Percentiles rank a stretch among this genome's conserved stretches.
Conservation (phyloP, 805 yeast species). For the Middelhovenomyces tepae region DNA sequence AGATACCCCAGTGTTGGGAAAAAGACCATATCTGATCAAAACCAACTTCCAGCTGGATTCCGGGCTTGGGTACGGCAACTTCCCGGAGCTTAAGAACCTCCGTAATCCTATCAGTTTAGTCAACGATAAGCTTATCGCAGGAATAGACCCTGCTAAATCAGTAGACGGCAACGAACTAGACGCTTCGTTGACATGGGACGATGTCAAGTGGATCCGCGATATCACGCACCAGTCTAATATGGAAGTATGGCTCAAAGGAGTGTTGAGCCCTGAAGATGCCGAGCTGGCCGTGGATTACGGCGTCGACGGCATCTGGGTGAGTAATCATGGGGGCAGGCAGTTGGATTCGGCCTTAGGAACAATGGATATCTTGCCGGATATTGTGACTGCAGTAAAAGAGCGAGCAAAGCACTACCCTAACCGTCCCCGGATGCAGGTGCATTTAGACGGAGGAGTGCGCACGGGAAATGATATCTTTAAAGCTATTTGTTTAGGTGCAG, state of each 20-base stretch:
- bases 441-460: constrained; percentile 61
- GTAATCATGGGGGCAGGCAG: constrained; percentile 74
- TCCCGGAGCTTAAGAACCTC: constrained; percentile 3
- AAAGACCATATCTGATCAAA: constrained; percentile 39
- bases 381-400: constrained; percentile 29
- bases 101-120: constrained; percentile 2
- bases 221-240: constrained; percentile 32
- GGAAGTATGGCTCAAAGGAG: constrained; percentile 51
- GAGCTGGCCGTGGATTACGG: constrained; percentile 47
- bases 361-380: constrained; percentile 54
- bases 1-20: constrained; percentile 49
- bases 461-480: constrained; percentile 60
- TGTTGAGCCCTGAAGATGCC: constrained; percentile 60
- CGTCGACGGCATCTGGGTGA: constrained; percentile 55
- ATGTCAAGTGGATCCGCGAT: constrained; percentile 18
- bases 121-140: constrained; percentile 1
- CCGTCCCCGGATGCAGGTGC: constrained; percentile 45
- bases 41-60: constrained; percentile 19
- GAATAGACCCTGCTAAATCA: background rate
- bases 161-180: constrained; percentile 1
- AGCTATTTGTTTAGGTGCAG: constrained; percentile 63
- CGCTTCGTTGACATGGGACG: constrained; percentile 4
- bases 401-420: constrained; percentile 17
- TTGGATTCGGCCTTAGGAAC: constrained; percentile 56
- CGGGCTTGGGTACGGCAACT: constrained; percentile 23